These are phyloP conservation scores for Pleurotus salmoneostramineus DNA, from an alignment of 768 basidiomycete genomes.

Conservation along the genomic window DNA sequence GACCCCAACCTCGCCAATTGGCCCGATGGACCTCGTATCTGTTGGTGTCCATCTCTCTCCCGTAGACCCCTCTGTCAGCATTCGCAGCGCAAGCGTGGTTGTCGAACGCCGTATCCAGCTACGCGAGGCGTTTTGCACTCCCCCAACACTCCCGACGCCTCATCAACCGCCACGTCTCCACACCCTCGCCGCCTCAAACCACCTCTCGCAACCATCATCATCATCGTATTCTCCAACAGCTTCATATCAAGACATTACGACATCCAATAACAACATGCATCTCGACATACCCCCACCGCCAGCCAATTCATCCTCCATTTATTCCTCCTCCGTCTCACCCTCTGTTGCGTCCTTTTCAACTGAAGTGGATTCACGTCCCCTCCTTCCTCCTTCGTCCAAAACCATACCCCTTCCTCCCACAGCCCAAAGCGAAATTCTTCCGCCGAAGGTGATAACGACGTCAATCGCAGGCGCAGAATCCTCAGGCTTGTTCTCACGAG, in stretches of 20 bases:
- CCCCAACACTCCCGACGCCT: slow-evolving; percentile 18
- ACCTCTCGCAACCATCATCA: slow-evolving; percentile 21
- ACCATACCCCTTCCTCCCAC: slow-evolving; percentile 22
- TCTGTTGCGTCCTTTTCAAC: slow-evolving; percentile 4
- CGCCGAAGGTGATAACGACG: slow-evolving; percentile 42
- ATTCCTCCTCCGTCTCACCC: slow-evolving; percentile 17
- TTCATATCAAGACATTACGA: slow-evolving; percentile 18
- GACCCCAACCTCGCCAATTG: slow-evolving; percentile 54
- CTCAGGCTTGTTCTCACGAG: slow-evolving; percentile 51
- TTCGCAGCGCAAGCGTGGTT: slow-evolving; percentile 61
- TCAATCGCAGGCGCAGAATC: slow-evolving; percentile 57
- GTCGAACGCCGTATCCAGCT: slow-evolving; percentile 73
- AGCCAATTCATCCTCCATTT: slow-evolving; percentile 25
- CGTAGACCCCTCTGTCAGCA: slow-evolving; percentile 47
- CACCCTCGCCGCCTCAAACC: slow-evolving; percentile 11
- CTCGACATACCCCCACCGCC: slow-evolving; percentile 17
- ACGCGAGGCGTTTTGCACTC: slow-evolving; percentile 30
- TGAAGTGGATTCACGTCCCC: slow-evolving; percentile 18
- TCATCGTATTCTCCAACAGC: slow-evolving; percentile 22
- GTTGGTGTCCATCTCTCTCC: slow-evolving; percentile 62
- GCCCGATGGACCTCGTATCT: slow-evolving; percentile 70
- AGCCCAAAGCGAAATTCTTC: slow-evolving; percentile 14
- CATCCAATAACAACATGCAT: slow-evolving; percentile 10
- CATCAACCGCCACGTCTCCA: slow-evolving; percentile 15
- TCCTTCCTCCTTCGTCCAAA: slow-evolving; percentile 11